phyloP scores from a whole-genome alignment of 176 grass and related monocot species.

The Bonia amplexicaulis region DNA sequence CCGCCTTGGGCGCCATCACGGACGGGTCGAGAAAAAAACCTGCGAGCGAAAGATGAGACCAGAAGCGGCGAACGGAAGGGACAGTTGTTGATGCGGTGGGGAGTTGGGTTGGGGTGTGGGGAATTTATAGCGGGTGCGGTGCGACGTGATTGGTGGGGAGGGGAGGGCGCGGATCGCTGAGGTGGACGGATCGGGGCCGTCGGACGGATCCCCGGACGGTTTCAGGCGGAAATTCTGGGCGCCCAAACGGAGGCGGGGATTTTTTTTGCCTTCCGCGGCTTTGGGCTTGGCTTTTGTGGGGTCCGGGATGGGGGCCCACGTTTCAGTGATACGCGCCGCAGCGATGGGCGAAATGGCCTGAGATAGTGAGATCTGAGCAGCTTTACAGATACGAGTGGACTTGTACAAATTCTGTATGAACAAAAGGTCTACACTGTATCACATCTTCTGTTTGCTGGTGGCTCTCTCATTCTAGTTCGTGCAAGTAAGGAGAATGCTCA shows the following conservation, averaged over 20 bases:
- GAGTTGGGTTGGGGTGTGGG: not conserved
- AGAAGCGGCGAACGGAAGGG: not conserved
- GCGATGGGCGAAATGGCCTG: too few species aligned
- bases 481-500: too few species aligned
- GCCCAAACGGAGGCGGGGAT: not conserved
- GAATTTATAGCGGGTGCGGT: not conserved
- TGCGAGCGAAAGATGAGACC: not conserved
- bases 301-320: not conserved
- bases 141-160: not conserved
- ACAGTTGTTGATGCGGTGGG: not conserved
- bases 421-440: too few species aligned
- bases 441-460: too few species aligned
- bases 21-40: not conserved
- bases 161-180: conserved; percentile 15
- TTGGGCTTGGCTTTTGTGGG: not conserved
- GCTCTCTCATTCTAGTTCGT: too few species aligned
- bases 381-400: too few species aligned
- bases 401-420: too few species aligned
- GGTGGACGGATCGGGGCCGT: conserved; percentile 5
- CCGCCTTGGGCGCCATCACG: conserved; percentile 41
- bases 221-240: not conserved
- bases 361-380: too few species aligned
- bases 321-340: not conserved
- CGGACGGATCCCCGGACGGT: not conserved
- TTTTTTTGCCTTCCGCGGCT: not conserved